A percentile compares a stretch with the other conserved stretches of the same genome.
Evolutionary conservation across 768 basidiomycete species (phyloP).

Genomic region (Tricholoma flavovirens): DNA sequence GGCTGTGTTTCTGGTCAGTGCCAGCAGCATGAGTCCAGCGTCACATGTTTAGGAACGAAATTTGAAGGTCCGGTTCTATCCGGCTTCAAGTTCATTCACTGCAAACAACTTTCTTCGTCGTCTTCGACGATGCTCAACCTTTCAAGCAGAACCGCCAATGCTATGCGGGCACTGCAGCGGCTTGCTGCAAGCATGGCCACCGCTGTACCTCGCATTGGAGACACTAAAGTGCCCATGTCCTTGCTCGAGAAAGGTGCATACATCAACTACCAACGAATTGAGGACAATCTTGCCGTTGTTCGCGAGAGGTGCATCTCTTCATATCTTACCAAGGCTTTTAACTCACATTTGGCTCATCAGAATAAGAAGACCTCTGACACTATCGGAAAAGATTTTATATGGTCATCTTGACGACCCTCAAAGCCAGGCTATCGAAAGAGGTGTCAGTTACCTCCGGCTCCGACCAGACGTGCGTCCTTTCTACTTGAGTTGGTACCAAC

Average conservation of each 20-base stretch:
- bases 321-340: background rate
- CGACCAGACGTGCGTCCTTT: slow-evolving; percentile 81
- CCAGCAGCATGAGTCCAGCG: no score
- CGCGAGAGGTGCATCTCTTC: slow-evolving; percentile 59
- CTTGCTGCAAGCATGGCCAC: slow-evolving; percentile 75
- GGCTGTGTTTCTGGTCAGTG: no score
- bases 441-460: slow-evolving; percentile 93
- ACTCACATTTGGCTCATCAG: slow-evolving; percentile 34
- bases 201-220: slow-evolving; percentile 72
- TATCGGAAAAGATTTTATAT: slow-evolving; percentile 97
- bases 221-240: slow-evolving; percentile 88
- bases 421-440: slow-evolving; percentile 86
- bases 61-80: slow-evolving; percentile 33
- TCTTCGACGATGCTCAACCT: slow-evolving; percentile 56
- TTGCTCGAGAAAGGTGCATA: slow-evolving; percentile 75
- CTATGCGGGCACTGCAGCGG: slow-evolving; percentile 46
- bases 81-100: no score
- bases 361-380: slow-evolving; percentile 82
- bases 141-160: slow-evolving; percentile 47
- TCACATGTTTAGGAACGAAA: no score
- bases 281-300: slow-evolving; percentile 90
- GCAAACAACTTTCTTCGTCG: slow-evolving; percentile 18
- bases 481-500: background rate
- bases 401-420: slow-evolving; percentile 96
- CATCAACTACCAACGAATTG: slow-evolving; percentile 96